These are phyloP conservation scores for Phytophthora tentaculata DNA, from an alignment of 352 stramenopile genomes.

Conservation along the genomic window DNA sequence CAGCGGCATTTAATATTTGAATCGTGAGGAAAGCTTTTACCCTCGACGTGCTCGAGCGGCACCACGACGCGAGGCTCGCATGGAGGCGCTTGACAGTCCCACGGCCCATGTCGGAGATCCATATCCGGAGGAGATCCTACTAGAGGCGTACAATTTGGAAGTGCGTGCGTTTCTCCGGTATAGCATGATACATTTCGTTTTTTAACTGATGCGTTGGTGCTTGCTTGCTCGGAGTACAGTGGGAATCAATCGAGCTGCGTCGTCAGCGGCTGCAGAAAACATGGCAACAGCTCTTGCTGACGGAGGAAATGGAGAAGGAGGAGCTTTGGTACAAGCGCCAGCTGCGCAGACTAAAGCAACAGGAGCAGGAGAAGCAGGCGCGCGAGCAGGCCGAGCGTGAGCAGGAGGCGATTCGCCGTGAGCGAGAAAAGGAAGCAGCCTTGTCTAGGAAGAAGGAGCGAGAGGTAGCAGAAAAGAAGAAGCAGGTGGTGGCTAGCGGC, in stretches of 20 bases:
- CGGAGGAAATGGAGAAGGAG: slow-evolving; percentile 61
- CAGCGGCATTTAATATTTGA: no score
- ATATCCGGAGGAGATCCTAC: slow-evolving; percentile 58
- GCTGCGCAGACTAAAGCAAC: slow-evolving; percentile 28
- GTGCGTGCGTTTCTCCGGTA: slow-evolving; percentile 28
- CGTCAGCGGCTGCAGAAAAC: slow-evolving; percentile 62
- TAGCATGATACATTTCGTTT: not conserved
- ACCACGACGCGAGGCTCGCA: slow-evolving; percentile 13
- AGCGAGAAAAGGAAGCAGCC: slow-evolving; percentile 11
- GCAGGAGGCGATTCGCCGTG: no score
- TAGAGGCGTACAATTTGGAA: slow-evolving; percentile 70
- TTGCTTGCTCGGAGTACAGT: slow-evolving; percentile 41
- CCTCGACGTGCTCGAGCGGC: slow-evolving; percentile 1
- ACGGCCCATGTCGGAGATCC: slow-evolving; percentile 12
- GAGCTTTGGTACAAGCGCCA: slow-evolving; percentile 45
- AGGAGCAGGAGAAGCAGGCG: slow-evolving; percentile 29
- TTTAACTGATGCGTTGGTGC: slow-evolving; percentile 2
- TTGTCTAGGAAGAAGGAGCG: not conserved
- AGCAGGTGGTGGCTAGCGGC: slow-evolving; percentile 9
- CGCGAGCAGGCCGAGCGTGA: slow-evolving; percentile 16
- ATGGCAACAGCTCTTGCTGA: slow-evolving; percentile 56
- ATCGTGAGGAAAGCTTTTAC: slow-evolving; percentile 4
- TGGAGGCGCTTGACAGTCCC: slow-evolving; percentile 34
- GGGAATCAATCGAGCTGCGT: slow-evolving; percentile 66
- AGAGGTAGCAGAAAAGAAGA: slow-evolving; percentile 16